Percentiles rank a stretch among this genome's conserved stretches.
Evolutionary conservation across 257 asterid species (phyloP).

Genomic region (Jaltomata sinuosa): DNA sequence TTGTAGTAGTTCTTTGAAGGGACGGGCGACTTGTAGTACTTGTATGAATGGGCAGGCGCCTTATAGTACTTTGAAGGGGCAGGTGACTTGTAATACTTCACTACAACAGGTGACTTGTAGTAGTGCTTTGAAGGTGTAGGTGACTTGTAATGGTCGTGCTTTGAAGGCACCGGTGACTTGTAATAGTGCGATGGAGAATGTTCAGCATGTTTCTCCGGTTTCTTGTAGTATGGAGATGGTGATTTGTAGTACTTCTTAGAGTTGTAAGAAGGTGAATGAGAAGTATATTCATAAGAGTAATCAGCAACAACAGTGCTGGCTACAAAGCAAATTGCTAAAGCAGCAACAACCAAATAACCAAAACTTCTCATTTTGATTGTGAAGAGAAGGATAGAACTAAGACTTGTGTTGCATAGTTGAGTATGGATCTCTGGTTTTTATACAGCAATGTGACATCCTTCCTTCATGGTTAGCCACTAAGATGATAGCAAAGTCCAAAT

Average conservation of each 20-base stretch:
- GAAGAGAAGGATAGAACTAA: neutral
- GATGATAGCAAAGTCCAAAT: neutral
- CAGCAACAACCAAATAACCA: neutral
- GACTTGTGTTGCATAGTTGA: neutral
- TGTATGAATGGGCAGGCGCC: neutral
- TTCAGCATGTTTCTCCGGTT: neutral
- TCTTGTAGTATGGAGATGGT: neutral
- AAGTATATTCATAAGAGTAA: neutral
- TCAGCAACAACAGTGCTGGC: neutral
- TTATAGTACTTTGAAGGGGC: neutral
- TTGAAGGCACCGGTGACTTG: neutral
- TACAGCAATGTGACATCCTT: too few relatives aligned
- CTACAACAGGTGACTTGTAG: neutral
- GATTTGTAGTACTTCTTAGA: neutral
- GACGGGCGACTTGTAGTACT: neutral
- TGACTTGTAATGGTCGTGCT: neutral
- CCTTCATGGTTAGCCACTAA: neutral
- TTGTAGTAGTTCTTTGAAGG: neutral
- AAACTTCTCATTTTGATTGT: neutral
- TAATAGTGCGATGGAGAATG: neutral
- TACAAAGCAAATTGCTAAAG: neutral
- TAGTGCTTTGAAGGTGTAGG: neutral
- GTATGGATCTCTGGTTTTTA: neutral
- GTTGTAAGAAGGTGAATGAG: neutral
- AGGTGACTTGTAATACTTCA: neutral